Percentiles rank a stretch among this genome's conserved stretches.
Conservation (phyloP, 2,329 filamentous ascomycete genomes). For the Calonectria pseudoreteaudii region DNA sequence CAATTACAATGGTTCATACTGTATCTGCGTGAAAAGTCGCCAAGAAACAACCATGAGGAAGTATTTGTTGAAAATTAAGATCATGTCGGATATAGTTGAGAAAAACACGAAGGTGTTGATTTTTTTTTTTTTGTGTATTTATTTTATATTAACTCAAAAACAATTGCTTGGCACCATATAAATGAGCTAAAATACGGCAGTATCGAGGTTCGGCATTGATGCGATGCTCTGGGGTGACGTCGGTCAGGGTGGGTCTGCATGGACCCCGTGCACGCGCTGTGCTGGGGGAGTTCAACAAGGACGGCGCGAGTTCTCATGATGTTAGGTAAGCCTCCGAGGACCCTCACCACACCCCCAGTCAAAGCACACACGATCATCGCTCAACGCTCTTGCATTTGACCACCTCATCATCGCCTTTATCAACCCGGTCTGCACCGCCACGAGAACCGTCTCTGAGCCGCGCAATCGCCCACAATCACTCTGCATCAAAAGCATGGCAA, state of each 20-base stretch:
- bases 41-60: background rate
- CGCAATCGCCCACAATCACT: background rate
- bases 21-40: background rate
- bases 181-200: background rate
- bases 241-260: background rate
- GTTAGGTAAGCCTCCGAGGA: background rate
- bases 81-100: too few species aligned
- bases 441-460: background rate
- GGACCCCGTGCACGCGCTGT: background rate
- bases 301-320: background rate
- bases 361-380: background rate
- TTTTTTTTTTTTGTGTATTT: background rate
- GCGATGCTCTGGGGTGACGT: background rate
- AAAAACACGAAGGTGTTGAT: too few species aligned
- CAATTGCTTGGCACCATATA: background rate
- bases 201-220: background rate
- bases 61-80: background rate
- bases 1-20: background rate
- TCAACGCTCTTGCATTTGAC: background rate
- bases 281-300: too few species aligned
- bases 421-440: conserved; percentile 9
- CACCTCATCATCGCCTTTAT: background rate
- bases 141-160: background rate
- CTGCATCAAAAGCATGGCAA: conserved; percentile 35
- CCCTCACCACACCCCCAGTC: background rate